A percentile compares a stretch with the other conserved stretches of the same genome.
Evolutionary conservation across 495 filamentous ascomycete genomes (phyloP).

Genomic region (Penicillium ochrochloron): DNA sequence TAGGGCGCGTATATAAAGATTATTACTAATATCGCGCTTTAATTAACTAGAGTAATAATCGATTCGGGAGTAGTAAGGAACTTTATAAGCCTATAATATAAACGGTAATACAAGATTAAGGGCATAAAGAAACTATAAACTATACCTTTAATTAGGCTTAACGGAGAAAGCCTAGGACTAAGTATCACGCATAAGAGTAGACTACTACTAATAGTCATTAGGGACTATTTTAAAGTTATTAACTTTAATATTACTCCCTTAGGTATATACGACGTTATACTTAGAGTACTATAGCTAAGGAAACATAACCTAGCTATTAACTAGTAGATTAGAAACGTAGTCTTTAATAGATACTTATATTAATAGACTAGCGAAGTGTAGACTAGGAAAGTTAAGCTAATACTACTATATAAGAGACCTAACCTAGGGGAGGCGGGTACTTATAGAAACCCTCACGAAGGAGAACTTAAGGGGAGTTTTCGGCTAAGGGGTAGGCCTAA

Average conservation of each 20-base stretch:
- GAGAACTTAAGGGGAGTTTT: neutral
- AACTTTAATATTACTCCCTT: neutral
- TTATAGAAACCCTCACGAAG: neutral
- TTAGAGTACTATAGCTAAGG: neutral
- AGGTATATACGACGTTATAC: neutral
- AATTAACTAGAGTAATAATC: neutral
- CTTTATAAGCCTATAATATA: too few species aligned
- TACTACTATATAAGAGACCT: neutral
- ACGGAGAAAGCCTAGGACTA: too few species aligned
- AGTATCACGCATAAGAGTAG: too few species aligned
- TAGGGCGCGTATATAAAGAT: neutral
- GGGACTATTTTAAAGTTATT: too few species aligned
- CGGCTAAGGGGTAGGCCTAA: neutral
- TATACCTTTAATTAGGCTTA: too few species aligned
- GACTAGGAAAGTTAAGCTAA: neutral
- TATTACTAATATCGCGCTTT: constrained; percentile 1
- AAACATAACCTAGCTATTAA: neutral
- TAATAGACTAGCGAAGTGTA: neutral
- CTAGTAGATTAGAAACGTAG: too few species aligned
- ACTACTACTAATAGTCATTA: too few species aligned
- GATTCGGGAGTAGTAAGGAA: neutral
- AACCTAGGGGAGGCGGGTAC: neutral
- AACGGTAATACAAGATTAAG: too few species aligned
- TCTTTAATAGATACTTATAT: too few species aligned
- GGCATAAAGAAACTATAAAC: too few species aligned